Base-by-base conservation (phyloP, 208 protist species). In the Trypanosoma conorhini region DNA sequence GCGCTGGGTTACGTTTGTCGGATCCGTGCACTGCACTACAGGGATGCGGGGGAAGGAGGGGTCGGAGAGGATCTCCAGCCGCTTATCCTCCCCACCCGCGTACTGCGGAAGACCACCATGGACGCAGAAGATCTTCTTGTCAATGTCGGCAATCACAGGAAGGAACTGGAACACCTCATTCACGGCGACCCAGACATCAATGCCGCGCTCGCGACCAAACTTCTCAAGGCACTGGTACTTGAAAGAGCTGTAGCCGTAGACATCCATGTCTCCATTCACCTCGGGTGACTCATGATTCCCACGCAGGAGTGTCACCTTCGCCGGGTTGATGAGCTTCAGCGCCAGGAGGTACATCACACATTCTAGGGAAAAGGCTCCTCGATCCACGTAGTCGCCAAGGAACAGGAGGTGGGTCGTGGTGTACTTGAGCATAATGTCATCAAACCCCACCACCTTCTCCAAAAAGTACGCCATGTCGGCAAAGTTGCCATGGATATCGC, bases 311-410 rank as follows among this genome's bases (percentile, higher is more conserved):
- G 91, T 97, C 59, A 98, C 87, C 83, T 95, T 97, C 19, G 80
- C 56, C 1, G 94, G 94, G 55, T 80, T 87, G 54, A 97, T 93
- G 28, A 94, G 81, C 78, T 97, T 97, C 31, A 97, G 76, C 13
- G 90, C 90, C 31, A 96, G 84, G 15, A 97, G 76, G 58, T 94
- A 91, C 81, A 95, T 90, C 31, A 97, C 80, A 38, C 87, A 94
- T 81, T 97, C 90, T 17, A 97, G 72, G 22, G 88, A 94, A 62
- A 91, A 93, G 3, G 87, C 81, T 9, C 98, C 98, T 72, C 98
- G 91, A 70, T 99, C 98, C n/a, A 99, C 98, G 80, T 99, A 99
- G 82, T 99, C 98, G n/a, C 94, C 98, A 17, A 99, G 86, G 77
- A 99, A 99, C 22, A 99, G 87, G 57, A 99, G 97, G 70, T 95